A percentile compares a stretch with the other conserved stretches of the same genome.
These are phyloP conservation scores for Lactarius akahatsu DNA, from an alignment of 768 basidiomycete genomes.

Conservation along the genomic window DNA sequence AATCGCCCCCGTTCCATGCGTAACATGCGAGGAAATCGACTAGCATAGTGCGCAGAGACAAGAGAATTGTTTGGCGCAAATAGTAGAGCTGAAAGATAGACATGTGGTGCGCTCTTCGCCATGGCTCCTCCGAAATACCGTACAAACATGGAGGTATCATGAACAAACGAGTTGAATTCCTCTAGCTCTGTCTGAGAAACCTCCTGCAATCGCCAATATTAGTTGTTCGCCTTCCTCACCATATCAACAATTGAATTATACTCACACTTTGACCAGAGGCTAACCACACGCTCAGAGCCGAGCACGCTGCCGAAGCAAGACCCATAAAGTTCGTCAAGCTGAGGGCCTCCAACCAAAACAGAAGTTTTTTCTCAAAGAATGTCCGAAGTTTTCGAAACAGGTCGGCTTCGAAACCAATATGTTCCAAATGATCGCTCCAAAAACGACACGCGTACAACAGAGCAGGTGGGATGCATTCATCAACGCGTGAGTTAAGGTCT, in stretches of 20 bases:
- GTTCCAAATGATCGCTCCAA: slow-evolving; percentile 2
- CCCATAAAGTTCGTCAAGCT: background rate
- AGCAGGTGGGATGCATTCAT: background rate
- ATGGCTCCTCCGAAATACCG: background rate
- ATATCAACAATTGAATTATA: background rate
- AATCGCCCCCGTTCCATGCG: background rate
- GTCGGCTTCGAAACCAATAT: background rate
- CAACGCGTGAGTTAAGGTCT: background rate
- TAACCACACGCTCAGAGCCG: background rate
- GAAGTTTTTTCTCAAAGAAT: background rate
- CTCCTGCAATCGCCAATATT: background rate
- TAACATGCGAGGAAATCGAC: background rate
- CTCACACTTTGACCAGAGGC: background rate
- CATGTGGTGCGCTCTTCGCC: background rate
- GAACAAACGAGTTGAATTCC: background rate
- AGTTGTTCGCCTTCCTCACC: background rate
- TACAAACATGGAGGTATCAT: background rate
- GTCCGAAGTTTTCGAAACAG: background rate
- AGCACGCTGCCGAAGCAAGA: background rate
- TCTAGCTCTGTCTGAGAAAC: background rate
- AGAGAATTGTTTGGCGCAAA: background rate
- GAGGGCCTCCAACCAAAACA: background rate
- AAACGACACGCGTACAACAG: slow-evolving; percentile 5
- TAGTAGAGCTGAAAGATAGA: background rate
- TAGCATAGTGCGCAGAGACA: background rate